These are phyloP conservation scores for Thelonectria rubi DNA, from an alignment of 2,329 filamentous ascomycete genomes.

Conservation along the genomic window DNA sequence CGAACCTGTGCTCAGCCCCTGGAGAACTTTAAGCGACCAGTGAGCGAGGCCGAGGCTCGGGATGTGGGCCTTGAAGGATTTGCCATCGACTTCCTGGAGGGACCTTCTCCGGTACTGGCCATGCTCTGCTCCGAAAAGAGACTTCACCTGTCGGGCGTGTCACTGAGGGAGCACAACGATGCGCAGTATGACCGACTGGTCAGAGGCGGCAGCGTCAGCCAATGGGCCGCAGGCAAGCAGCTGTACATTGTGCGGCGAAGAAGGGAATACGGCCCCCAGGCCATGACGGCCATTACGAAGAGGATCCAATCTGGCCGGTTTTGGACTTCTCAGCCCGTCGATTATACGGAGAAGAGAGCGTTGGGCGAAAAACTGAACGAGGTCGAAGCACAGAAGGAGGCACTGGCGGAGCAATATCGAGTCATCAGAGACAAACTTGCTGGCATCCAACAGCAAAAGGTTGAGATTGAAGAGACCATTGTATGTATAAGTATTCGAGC, in stretches of 20 bases:
- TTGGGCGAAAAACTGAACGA: constrained; percentile 63
- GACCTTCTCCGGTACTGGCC: constrained; percentile 83
- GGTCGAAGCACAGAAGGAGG: constrained; percentile 45
- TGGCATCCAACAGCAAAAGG: constrained; percentile 54
- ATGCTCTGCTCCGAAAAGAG: constrained; percentile 83
- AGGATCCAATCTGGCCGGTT: constrained; percentile 67
- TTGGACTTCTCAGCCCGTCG: constrained; percentile 83
- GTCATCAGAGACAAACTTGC: constrained; percentile 51
- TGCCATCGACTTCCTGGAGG: constrained; percentile 79
- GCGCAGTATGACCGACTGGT: constrained; percentile 74
- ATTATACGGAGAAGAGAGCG: constrained; percentile 69
- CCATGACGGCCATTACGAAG: constrained; percentile 74
- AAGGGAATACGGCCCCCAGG: constrained; percentile 80
- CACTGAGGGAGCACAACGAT: constrained; percentile 69
- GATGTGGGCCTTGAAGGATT: constrained; percentile 79
- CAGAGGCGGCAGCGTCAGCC: constrained; percentile 64
- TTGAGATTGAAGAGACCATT: constrained; percentile 51
- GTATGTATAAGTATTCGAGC: constrained; percentile 40
- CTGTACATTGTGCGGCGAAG: constrained; percentile 74
- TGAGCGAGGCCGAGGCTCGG: constrained; percentile 64
- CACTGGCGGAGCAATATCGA: constrained; percentile 47
- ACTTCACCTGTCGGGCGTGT: constrained; percentile 74
- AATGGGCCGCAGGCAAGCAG: constrained; percentile 75
- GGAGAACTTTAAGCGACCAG: constrained; percentile 61
- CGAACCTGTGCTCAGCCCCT: constrained; percentile 68